Evolutionary conservation across 345 rosid genomes (phyloP).

Genomic region (Nasturtium officinale): DNA sequence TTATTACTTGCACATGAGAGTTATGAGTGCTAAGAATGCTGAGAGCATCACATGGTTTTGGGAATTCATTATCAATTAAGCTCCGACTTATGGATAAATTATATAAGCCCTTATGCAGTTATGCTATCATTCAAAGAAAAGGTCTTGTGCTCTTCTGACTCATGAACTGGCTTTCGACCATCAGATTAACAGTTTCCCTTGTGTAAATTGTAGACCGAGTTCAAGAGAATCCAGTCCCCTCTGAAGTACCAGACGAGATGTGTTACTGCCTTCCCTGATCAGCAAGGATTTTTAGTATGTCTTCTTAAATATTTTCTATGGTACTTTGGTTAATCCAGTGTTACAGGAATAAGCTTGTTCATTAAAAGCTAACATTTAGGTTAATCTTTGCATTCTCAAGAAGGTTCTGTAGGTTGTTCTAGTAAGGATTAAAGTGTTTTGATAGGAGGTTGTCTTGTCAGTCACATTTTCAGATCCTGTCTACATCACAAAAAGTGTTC

Average conservation of each 20-base stretch:
- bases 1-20: neutral
- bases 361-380: constrained; percentile 11
- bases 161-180: neutral
- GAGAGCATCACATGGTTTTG: neutral
- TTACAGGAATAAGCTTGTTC: constrained; percentile 17
- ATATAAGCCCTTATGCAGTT: neutral
- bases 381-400: neutral
- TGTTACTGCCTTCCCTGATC: constrained; percentile 97
- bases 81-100: neutral
- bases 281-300: constrained; percentile 94
- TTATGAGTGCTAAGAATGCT: neutral
- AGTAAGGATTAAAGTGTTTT: neutral
- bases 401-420: constrained; percentile 1
- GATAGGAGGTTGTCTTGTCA: neutral
- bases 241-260: constrained; percentile 96
- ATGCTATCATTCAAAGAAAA: constrained; percentile 17
- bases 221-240: constrained; percentile 85
- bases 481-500: neutral
- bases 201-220: constrained; percentile 61
- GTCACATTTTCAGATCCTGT: neutral
- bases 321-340: neutral
- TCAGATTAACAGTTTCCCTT: neutral
- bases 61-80: neutral
- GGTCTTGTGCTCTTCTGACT: neutral
- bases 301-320: neutral